Base-by-base conservation (phyloP, 257 asterid species). In the Echium plantagineum region DNA sequence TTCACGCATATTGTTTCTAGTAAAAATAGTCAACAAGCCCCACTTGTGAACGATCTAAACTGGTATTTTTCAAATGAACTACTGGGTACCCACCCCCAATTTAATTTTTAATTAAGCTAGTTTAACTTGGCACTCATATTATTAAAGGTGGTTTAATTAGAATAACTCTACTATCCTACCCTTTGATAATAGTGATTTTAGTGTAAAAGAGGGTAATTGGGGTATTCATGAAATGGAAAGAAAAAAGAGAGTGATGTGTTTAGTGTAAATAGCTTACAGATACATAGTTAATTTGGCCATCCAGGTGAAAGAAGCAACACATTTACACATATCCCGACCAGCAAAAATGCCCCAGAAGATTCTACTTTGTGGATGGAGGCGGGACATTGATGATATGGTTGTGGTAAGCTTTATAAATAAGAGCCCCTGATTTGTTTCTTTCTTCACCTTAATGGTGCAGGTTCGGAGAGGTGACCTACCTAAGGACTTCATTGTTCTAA, bases 351-450 rank as follows among this genome's bases (percentile, higher is more conserved):
- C 95, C 75, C 94, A 83, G 94, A 88, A 85, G 95, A 83, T 85
- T 77, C 94, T 88, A 83, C 94, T 88, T 69, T 80, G 88, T 83
- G 96, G 95, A 88, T 85, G 96, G 95, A 80, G 95, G 75, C 80
- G 90, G 75, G 95, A 88, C 89, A 77, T 83, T 81, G 94, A 85
- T 88, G 96, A 88, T 85, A 85, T 88, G 96, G 83, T 88, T 88
- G 94, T 85, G 95, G 96, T 88, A 82, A 88, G 90, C 74, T 81
- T 76, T 66, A 68, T 80, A 58, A 54, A 71, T 72, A 63, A 70
- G 75, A 75, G 79, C 86, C 75, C 85, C 96, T 85, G 78, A 88
- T 81, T 83, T 71, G 62, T 77, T 72, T 75, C 82, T 70, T 77
- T 85, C 82, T 85, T 83, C 80, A 75, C 78, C 76, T 81, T 81